Evolutionary conservation across 2,329 filamentous ascomycete genomes (phyloP).

Genomic region (Aureobasidium sp.): DNA sequence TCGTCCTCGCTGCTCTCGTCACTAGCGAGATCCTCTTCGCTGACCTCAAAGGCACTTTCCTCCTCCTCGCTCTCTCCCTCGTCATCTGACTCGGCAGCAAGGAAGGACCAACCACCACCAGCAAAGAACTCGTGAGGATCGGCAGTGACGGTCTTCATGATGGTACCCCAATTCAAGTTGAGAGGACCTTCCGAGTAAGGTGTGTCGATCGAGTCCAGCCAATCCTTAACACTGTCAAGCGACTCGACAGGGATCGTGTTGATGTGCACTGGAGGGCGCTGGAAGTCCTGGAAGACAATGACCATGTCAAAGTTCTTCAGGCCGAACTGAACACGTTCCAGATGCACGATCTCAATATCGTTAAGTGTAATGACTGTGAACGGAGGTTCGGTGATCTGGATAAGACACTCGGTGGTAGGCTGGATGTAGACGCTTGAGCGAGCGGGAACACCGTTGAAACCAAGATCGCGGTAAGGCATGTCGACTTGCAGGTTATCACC

Average conservation of each 20-base stretch:
- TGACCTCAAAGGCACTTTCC: constrained; percentile 86
- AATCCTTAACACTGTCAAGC: constrained; percentile 92
- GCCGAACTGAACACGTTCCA: constrained; percentile 92
- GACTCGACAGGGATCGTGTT: constrained; percentile 97
- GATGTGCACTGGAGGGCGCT: constrained; percentile 81
- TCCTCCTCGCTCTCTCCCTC: constrained; percentile 70
- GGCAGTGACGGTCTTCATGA: constrained; percentile 97
- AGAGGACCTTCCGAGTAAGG: constrained; percentile 92
- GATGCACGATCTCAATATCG: constrained; percentile 91
- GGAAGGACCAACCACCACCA: constrained; percentile 91
- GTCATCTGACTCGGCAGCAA: constrained; percentile 78
- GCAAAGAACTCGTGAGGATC: constrained; percentile 93
- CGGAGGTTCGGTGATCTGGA: constrained; percentile 92
- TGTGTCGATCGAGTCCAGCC: constrained; percentile 92
- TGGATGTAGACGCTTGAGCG: constrained; percentile 93
- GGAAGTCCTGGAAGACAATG: constrained; percentile 96
- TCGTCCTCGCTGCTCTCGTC: constrained; percentile 82
- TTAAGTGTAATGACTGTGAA: constrained; percentile 94
- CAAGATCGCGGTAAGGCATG: constrained; percentile 91
- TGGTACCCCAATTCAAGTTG: constrained; percentile 97
- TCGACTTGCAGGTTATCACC: constrained; percentile 88
- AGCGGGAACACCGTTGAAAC: constrained; percentile 93
- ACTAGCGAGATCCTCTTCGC: constrained; percentile 67
- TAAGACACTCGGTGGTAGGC: constrained; percentile 91
- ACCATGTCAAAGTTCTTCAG: constrained; percentile 99